Base-by-base conservation (phyloP, 345 rosid genomes). In the Sisymbrium altissimum region DNA sequence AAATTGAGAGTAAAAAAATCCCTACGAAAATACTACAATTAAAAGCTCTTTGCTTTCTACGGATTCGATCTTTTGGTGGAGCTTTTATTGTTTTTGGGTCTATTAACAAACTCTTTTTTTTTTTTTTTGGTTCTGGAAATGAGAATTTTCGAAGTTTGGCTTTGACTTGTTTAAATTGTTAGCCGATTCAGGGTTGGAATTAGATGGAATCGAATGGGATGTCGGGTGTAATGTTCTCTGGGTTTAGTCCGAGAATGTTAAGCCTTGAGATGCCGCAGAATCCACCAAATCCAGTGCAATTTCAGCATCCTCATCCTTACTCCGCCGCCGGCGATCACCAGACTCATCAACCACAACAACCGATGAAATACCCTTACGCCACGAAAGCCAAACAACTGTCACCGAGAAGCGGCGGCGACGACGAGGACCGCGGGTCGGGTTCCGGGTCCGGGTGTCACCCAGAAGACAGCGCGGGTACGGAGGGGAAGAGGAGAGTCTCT, bases 181-280 rank as follows among this genome's bases (percentile, higher is more conserved):
- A 3, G 21, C 11, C 1, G 25, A 41, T 11, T 49, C 75, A 9
- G 55, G 45, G 46, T 30, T 64, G 0, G 33, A 1, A 6, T 35
- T 59, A 70, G 64, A 93, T 93, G 98, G 93, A 89, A 77, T 70
- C 81, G 27, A 84, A 79, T 84, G 92, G 87, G 66, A 79, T 87
- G 80, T 68, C 82, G 32, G 83, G 76, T 85, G 89, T 93, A 64
- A 79, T 87, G 78, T 88, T 82, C 79, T 80, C 86, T 62, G 91
- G 95, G 33, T 79, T 89, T 68, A 82, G 88, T 71, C 84, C 98
- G 32, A 90, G 84, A 56, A 82, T 92, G 86, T 39, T 89, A 45
- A 96, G 90, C 50, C 83, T 89, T 66, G 97, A 92, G 76, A 82
- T 80, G 82, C 81, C 97, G 14, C 76, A 82, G 4, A 89, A 86